These are phyloP conservation scores for Citrus cavaleriei DNA, from an alignment of 345 rosid species.

Conservation along the genomic window DNA sequence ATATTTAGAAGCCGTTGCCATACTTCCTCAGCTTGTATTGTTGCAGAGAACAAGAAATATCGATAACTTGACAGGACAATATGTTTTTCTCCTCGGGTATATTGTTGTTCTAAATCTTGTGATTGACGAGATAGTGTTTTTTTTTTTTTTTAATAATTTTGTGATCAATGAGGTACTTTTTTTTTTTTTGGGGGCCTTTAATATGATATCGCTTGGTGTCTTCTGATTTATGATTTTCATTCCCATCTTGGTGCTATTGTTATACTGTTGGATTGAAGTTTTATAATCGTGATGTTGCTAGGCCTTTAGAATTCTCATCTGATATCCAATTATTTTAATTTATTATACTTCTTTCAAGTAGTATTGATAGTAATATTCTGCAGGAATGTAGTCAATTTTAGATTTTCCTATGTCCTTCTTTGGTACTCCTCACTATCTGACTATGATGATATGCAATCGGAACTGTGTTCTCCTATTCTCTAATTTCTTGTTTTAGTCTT, in stretches of 20 bases:
- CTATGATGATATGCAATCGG: background rate
- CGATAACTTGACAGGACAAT: constrained; percentile 82
- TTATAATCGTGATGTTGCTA: background rate
- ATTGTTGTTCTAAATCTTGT: background rate
- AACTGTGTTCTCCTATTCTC: background rate
- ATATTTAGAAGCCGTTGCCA: constrained; percentile 75
- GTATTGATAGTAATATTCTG: background rate
- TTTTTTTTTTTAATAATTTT: background rate
- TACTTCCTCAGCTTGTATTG: constrained; percentile 75
- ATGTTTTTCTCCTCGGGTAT: constrained; percentile 84
- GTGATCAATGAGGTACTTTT: background rate
- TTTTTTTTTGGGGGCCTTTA: background rate
- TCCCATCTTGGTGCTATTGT: background rate
- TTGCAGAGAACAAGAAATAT: constrained; percentile 75
- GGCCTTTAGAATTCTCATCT: background rate
- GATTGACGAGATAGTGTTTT: background rate
- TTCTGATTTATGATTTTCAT: constrained; percentile 1
- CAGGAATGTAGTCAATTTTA: background rate
- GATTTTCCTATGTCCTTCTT: background rate
- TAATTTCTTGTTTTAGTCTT: background rate
- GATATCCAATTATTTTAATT: background rate
- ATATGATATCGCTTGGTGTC: background rate
- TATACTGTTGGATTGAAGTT: background rate
- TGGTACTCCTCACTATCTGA: background rate
- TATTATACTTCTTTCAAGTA: background rate